Base-by-base conservation (phyloP, 768 basidiomycete genomes). In the Lentinula raphanica region DNA sequence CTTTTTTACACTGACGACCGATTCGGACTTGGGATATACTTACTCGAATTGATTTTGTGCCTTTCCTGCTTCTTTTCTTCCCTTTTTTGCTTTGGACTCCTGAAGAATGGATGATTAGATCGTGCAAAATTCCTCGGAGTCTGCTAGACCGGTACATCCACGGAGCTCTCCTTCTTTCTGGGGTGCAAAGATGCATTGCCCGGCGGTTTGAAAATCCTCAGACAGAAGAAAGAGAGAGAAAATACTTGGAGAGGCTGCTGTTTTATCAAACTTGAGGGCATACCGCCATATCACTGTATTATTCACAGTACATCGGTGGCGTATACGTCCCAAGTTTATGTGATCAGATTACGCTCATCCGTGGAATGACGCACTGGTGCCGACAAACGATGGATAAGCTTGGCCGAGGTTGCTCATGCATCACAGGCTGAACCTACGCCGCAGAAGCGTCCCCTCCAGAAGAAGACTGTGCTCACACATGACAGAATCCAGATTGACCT, bases 101-200 rank as follows among this genome's bases (percentile, higher is more conserved):
- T n/a, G n/a, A n/a, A n/a, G n/a, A n/a, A n/a, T n/a, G n/a, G 31
- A 17, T 39, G 49, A 50, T 35, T 15, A 19, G 19, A 32, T 28
- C n/a, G 29, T 12, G 29, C 48, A 50, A 32, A 53, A 53, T 53
- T 39, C 51, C 51, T 53, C 51, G 51, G 51, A 15, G 35, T 53
- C n/a, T 38, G 6, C 8, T 36, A 36, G 17, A 9, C 51, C 51
- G 51, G 51, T 53, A 53, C 35, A 23, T 53, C 51, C 51, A 53
- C 51, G 51, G 51, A 39, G 23, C 51, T 53, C 23, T 38, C 29
- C n/a, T 50, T 31, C 28, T 31, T 32, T 50, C 49, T 23, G 28
- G 35, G 51, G 51, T 11, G 51, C 51, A 25, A 36, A 38, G 2
- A 1, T 5, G 8, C 23, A 23, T 53, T 23, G 19, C 21, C 32